These are phyloP conservation scores for Wickerhamiella brachini DNA, from an alignment of 805 yeast genomes.

Conservation along the genomic window DNA sequence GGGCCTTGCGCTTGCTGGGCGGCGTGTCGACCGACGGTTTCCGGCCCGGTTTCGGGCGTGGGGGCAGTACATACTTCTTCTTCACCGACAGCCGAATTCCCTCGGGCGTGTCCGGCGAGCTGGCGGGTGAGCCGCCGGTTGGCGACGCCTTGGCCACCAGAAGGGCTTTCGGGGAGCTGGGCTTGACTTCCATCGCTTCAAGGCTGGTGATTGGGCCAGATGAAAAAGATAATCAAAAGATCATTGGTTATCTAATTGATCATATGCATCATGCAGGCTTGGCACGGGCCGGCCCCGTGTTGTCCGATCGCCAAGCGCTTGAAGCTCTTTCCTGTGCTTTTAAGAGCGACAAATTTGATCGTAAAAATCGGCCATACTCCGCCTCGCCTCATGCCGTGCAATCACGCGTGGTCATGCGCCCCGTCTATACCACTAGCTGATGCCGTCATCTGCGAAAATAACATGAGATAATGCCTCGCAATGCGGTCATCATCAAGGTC, in stretches of 20 bases:
- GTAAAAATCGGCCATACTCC: not conserved
- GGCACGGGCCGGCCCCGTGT: not conserved
- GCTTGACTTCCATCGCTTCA: not conserved
- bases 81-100: constrained; percentile 34
- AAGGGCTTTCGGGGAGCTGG: constrained; percentile 1
- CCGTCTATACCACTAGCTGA: not conserved
- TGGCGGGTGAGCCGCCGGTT: not conserved
- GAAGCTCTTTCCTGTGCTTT: no score
- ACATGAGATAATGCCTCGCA: not conserved
- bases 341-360: no score
- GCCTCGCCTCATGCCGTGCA: not conserved
- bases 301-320: not conserved
- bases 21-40: constrained; percentile 66
- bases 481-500: no score
- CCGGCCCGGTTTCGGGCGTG: constrained; percentile 54
- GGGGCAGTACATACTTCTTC: constrained; percentile 74
- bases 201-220: constrained; percentile 5
- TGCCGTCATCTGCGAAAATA: not conserved
- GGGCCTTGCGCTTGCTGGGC: constrained; percentile 37
- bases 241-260: constrained; percentile 8
- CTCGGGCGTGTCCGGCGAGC: constrained; percentile 1
- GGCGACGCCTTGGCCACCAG: constrained; percentile 2
- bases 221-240: constrained; percentile 14
- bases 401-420: not conserved
- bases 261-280: not conserved